phyloP scores from a whole-genome alignment of 2,329 filamentous ascomycete genomes.

The Colletotrichum paranaense region DNA sequence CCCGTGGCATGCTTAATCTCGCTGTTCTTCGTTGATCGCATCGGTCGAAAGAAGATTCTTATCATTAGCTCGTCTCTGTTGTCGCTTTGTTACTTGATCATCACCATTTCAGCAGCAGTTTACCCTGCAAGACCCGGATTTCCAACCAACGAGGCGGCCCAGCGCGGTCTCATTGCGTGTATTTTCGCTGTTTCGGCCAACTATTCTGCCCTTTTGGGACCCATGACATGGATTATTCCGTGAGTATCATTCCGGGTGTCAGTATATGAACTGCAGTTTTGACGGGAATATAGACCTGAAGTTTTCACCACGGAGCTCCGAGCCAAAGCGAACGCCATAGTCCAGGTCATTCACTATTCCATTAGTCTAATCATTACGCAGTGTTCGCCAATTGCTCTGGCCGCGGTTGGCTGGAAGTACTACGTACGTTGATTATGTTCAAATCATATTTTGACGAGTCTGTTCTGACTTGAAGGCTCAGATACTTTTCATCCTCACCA shows the following conservation, averaged over 20 bases:
- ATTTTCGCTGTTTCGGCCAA: slow-evolving; percentile 53
- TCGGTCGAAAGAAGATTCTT: slow-evolving; percentile 50
- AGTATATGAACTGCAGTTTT: no score
- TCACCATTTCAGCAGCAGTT: slow-evolving; percentile 50
- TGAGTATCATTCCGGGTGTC: slow-evolving; percentile 37
- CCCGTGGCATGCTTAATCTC: slow-evolving; percentile 51
- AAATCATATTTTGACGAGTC: neutral
- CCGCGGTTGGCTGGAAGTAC: slow-evolving; percentile 53
- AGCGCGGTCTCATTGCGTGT: slow-evolving; percentile 51
- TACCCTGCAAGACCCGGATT: slow-evolving; percentile 49
- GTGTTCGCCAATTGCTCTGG: slow-evolving; percentile 52
- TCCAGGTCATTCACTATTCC: slow-evolving; percentile 54
- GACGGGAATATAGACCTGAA: slow-evolving; percentile 42
- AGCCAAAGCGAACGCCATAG: slow-evolving; percentile 53
- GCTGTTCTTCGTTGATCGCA: slow-evolving; percentile 51
- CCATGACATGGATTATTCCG: slow-evolving; percentile 57
- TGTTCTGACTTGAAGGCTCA: slow-evolving; percentile 2
- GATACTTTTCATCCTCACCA: slow-evolving; percentile 53
- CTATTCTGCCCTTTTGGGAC: slow-evolving; percentile 50
- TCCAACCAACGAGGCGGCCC: slow-evolving; percentile 51
- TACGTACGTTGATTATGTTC: slow-evolving; percentile 42
- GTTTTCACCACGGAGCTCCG: slow-evolving; percentile 53
- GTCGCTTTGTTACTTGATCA: slow-evolving; percentile 51
- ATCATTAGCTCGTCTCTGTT: slow-evolving; percentile 49
- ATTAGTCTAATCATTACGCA: slow-evolving; percentile 53